Evolutionary conservation across 768 basidiomycete genomes (phyloP), one percentile per base, ranked within the genome.

Genomic region (Xerocomellus intermedius): DNA sequence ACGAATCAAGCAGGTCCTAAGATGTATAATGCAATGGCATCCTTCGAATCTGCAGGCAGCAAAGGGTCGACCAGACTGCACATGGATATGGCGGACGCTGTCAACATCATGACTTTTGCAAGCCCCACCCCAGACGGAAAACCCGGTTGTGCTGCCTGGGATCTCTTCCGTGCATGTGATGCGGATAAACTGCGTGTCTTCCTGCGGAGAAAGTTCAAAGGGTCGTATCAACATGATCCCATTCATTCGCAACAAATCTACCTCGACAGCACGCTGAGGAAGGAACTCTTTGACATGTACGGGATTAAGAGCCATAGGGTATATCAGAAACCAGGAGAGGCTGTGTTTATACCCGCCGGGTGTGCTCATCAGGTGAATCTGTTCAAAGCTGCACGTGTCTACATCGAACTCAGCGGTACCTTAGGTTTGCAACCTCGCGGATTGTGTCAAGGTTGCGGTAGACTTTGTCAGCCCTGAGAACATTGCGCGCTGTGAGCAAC

Each of bases 401-500:
- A 42, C 19, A 35, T 32, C 33, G 58, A 26, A 47, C 28, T 52
- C 3, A 53, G 24, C 44, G 48, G 12, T 17, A 30, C 62, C 61
- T 19, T 63, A 96, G 85, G 94, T 97, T 9, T 89, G 89, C 62
- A 97, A 98, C 68, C 74, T 94, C 48, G 81, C 92, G n/a, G 94
- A 97, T 70, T 95, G 91, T 65, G 86, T 98, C 75, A 98, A 98
- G 74, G 91, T 97, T 48, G 94, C 95, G 28, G 81, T 89, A 64
- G 95, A 98, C 72, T 98, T 94, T 70, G 93, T 97, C 60, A 91
- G 89, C 77, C 88, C 94, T 41, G 91, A 97, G 75, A 97, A 96
- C 68, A 86, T 98, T 37, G 76, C 74, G 45, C 82, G 92, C 33
- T 98, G 95, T 71, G 91, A 91, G 71, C 78, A 79, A 69, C 79